Conservation (phyloP, 345 rosid genomes). For the Camelina laxa region DNA sequence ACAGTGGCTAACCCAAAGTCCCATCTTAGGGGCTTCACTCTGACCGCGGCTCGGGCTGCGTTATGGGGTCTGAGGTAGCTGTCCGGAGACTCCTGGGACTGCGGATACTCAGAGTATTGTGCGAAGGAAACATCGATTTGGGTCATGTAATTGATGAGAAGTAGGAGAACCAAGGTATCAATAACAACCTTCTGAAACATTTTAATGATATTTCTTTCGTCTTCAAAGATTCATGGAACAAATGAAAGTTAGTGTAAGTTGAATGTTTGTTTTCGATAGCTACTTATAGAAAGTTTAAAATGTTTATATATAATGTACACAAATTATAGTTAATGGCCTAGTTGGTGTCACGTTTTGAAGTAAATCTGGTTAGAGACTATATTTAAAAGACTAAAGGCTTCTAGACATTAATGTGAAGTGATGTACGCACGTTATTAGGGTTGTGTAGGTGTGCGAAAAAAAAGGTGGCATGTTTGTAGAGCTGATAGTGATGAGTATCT, state of each 20-base stretch:
- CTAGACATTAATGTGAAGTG: slow-evolving; percentile 21
- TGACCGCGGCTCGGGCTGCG: slow-evolving; percentile 50
- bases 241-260: background rate
- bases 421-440: slow-evolving; percentile 42
- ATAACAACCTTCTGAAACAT: slow-evolving; percentile 25
- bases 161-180: slow-evolving; percentile 24
- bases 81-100: slow-evolving; percentile 48
- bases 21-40: slow-evolving; percentile 57
- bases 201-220: background rate
- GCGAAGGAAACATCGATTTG: slow-evolving; percentile 34
- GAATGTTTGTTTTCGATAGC: slow-evolving; percentile 1
- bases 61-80: slow-evolving; percentile 61
- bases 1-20: slow-evolving; percentile 52
- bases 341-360: slow-evolving; percentile 42
- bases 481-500: slow-evolving; percentile 26
- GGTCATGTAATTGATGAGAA: slow-evolving; percentile 30
- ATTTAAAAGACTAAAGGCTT: background rate
- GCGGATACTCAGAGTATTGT: slow-evolving; percentile 27
- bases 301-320: background rate
- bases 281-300: slow-evolving; percentile 17
- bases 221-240: slow-evolving; percentile 14
- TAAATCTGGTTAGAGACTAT: slow-evolving; percentile 11
- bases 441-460: slow-evolving; percentile 17
- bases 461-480: slow-evolving; percentile 20
- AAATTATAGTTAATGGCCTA: slow-evolving; percentile 25